phyloP scores from a whole-genome alignment of 148 eudicot species.

The Rhododendron griersonianum region DNA sequence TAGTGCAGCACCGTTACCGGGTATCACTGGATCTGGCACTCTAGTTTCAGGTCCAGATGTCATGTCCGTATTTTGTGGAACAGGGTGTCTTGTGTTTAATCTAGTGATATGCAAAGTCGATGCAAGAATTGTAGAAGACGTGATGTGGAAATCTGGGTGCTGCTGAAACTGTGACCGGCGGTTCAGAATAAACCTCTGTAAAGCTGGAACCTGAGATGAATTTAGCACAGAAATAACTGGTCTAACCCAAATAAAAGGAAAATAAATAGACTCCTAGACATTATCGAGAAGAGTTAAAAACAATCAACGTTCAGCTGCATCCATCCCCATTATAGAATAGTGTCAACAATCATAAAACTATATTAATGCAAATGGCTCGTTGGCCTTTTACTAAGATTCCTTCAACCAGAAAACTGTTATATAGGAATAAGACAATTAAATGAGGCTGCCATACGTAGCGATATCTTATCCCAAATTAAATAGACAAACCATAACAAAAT shows the following conservation, averaged over 20 bases:
- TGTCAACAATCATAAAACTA: not conserved
- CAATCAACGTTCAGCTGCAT: not conserved
- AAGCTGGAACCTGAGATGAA: conserved; percentile 75
- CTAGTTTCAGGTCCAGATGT: conserved; percentile 41
- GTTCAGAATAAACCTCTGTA: conserved; percentile 86
- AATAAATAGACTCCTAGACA: not conserved
- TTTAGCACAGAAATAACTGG: not conserved
- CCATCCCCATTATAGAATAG: not conserved
- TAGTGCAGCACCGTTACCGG: conserved; percentile 31
- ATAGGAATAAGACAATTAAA: not conserved
- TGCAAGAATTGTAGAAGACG: conserved; percentile 87
- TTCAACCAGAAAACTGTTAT: not conserved
- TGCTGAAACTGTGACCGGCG: conserved; percentile 85
- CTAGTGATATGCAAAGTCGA: conserved; percentile 92
- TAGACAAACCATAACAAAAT: not conserved
- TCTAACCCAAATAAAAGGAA: not conserved
- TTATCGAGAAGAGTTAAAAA: not conserved
- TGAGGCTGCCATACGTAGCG: not conserved
- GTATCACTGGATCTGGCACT: conserved; percentile 29
- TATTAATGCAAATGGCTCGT: not conserved
- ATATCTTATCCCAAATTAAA: not conserved
- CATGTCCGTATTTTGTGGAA: conserved; percentile 27
- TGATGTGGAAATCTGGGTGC: conserved; percentile 89
- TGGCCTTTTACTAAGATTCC: not conserved
- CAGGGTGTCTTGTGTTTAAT: conserved; percentile 61